These are phyloP conservation scores for Venturiaceae sp. DNA, from an alignment of 2,329 filamentous ascomycete genomes.

Conservation along the genomic window DNA sequence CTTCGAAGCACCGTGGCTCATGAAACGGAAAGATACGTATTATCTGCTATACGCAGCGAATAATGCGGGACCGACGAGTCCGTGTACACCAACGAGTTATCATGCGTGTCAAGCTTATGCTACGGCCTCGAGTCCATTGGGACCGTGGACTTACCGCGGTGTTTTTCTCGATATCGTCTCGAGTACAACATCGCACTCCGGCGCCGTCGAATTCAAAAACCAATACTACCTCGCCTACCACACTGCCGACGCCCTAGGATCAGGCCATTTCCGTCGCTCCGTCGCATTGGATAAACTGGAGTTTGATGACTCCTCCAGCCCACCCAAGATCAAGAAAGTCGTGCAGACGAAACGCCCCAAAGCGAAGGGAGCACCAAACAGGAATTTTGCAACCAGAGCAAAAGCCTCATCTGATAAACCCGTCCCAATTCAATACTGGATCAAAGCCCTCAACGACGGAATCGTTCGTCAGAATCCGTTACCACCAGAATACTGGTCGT, in stretches of 20 bases:
- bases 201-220: conserved; percentile 20
- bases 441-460: conserved; percentile 24
- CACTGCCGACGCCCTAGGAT: conserved; percentile 24
- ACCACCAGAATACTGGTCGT: conserved; percentile 29
- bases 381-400: conserved; percentile 24
- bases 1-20: conserved; percentile 31
- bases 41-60: conserved; percentile 32
- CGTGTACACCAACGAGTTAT: conserved; percentile 28
- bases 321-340: conserved; percentile 18
- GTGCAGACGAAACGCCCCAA: conserved; percentile 19
- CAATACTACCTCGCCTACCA: conserved; percentile 26
- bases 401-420: conserved; percentile 12
- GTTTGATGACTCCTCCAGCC: conserved; percentile 21
- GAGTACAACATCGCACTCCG: conserved; percentile 27
- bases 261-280: conserved; percentile 27
- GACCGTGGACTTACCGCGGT: conserved; percentile 26
- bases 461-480: conserved; percentile 21
- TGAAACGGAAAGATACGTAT: conserved; percentile 25
- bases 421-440: conserved; percentile 30
- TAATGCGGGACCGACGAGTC: conserved; percentile 25
- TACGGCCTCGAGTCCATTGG: conserved; percentile 22
- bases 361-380: conserved; percentile 15
- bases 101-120: conserved; percentile 30
- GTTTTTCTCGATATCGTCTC: conserved; percentile 27
- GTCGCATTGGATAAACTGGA: conserved; percentile 24